Percentiles rank a stretch among this genome's conserved stretches.
These are phyloP conservation scores for Monocercomonoides exilis DNA, from an alignment of 78 protist genomes.

Conservation along the genomic window DNA sequence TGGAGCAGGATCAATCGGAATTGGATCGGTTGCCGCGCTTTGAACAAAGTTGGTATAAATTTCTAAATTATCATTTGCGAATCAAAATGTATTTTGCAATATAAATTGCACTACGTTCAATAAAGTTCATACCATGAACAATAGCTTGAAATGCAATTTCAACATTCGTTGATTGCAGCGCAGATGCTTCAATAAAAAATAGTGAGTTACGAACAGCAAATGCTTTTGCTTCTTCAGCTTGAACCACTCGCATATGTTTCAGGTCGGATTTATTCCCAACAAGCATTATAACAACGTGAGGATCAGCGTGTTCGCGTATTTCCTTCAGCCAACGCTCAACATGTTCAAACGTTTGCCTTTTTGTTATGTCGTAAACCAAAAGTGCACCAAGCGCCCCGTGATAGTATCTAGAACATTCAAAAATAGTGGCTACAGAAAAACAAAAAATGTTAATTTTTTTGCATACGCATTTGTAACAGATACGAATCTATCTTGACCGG, in stretches of 20 bases:
- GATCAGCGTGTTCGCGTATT: background rate
- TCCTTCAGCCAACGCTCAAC: conserved; percentile 57
- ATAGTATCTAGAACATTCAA: conserved; percentile 53
- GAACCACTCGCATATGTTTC: background rate
- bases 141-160: conserved; percentile 45
- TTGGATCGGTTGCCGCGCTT: no score
- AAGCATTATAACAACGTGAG: background rate
- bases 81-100: no score
- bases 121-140: background rate
- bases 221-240: conserved; percentile 53
- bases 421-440: background rate
- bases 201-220: conserved; percentile 52
- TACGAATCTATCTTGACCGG: conserved; percentile 43
- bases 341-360: conserved; percentile 49
- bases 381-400: conserved; percentile 84
- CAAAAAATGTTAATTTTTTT: background rate
- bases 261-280: background rate
- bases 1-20: no score
- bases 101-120: no score
- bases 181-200: conserved; percentile 66
- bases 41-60: no score
- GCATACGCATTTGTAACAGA: background rate
- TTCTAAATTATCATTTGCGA: no score
- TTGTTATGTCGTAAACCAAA: conserved; percentile 61
- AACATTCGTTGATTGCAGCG: conserved; percentile 62